Evolutionary conservation across 1,284 basidiomycete genomes (phyloP).

Genomic region (Phylloporus sp.): DNA sequence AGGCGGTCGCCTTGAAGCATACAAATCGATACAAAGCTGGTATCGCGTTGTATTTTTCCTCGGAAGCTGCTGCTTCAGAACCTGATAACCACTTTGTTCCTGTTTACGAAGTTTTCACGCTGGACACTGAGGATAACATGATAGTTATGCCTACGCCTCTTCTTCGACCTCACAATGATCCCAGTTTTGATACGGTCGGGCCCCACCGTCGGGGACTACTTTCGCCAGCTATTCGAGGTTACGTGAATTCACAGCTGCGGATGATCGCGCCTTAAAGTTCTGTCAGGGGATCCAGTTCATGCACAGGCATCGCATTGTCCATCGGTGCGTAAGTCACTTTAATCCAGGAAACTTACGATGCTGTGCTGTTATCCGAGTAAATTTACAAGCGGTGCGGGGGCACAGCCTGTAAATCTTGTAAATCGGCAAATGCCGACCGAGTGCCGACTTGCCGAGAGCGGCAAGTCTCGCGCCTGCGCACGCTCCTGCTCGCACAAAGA

Average conservation of each 20-base stretch:
- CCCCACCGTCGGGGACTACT: slow-evolving; percentile 44
- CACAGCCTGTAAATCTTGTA: too few species aligned
- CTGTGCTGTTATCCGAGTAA: too few species aligned
- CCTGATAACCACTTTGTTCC: slow-evolving; percentile 47
- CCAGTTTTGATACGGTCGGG: slow-evolving; percentile 41
- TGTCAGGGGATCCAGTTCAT: slow-evolving; percentile 28
- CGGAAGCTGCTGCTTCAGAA: not conserved
- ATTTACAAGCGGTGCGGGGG: too few species aligned
- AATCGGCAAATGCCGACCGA: too few species aligned
- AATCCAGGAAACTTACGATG: too few species aligned
- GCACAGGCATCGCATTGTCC: not conserved
- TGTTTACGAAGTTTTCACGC: slow-evolving; percentile 36
- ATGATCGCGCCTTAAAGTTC: slow-evolving; percentile 16
- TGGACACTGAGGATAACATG: not conserved
- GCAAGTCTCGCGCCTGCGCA: too few species aligned
- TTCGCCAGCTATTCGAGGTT: slow-evolving; percentile 45
- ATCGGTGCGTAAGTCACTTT: not conserved
- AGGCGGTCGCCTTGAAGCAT: not conserved
- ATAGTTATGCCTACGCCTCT: slow-evolving; percentile 43
- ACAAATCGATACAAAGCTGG: not conserved
- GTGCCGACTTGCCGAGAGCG: too few species aligned
- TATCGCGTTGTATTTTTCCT: slow-evolving; percentile 1
- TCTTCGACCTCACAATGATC: slow-evolving; percentile 21
- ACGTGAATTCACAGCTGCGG: too few species aligned
- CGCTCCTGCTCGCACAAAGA: too few species aligned